A percentile compares a stretch with the other conserved stretches of the same genome.
Conservation (phyloP, 768 basidiomycete species). For the Hysterangium stoloniferum region DNA sequence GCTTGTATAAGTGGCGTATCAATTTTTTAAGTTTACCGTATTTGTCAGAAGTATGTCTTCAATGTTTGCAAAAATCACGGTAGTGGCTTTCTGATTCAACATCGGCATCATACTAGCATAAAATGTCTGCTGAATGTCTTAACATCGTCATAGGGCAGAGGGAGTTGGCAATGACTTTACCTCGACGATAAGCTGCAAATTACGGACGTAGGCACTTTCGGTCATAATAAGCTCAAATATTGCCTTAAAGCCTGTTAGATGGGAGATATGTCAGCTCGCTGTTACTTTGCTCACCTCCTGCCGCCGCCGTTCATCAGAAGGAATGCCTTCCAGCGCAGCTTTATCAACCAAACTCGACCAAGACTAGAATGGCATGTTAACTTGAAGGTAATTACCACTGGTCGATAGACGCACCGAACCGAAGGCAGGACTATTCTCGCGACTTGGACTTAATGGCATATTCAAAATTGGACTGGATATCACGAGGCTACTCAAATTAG, state of each 20-base stretch:
- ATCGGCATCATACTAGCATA: conserved; percentile 70
- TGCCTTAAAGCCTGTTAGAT: conserved; percentile 37
- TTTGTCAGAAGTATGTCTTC: conserved; percentile 89
- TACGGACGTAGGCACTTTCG: conserved; percentile 83
- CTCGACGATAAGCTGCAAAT: conserved; percentile 87
- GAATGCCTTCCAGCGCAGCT: conserved; percentile 74
- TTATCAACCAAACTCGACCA: conserved; percentile 92
- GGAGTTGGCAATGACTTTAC: conserved; percentile 31
- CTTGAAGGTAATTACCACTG: background rate
- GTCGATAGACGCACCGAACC: conserved; percentile 42
- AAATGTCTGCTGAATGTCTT: conserved; percentile 52
- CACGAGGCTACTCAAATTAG: conserved; percentile 17
- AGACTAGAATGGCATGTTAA: conserved; percentile 37
- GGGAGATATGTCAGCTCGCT: background rate
- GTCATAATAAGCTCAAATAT: conserved; percentile 95
- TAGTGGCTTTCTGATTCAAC: conserved; percentile 68
- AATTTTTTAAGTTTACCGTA: conserved; percentile 44
- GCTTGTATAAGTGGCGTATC: background rate
- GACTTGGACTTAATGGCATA: conserved; percentile 24
- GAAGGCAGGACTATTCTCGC: conserved; percentile 54
- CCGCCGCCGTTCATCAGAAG: conserved; percentile 67
- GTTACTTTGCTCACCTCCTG: conserved; percentile 71
- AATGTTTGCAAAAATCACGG: conserved; percentile 84
- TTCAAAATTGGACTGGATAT: conserved; percentile 50
- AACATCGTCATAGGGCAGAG: background rate